Conservation (phyloP, 2,329 filamentous ascomycete genomes). For the Phialemonium atrogriseum region DNA sequence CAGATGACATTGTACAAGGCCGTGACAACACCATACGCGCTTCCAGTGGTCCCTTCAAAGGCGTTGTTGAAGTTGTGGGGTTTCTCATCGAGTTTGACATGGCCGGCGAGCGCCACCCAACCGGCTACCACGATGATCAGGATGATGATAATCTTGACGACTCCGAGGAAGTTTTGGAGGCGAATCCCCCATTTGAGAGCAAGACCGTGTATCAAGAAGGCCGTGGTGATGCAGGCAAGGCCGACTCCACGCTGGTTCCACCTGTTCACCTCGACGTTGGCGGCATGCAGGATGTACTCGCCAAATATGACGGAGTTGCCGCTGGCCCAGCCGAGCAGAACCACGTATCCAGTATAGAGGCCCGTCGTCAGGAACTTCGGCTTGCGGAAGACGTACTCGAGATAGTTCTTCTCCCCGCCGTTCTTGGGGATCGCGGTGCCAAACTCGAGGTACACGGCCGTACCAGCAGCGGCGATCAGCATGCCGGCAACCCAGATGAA, state of each 20-base stretch:
- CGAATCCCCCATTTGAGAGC: constrained; percentile 59
- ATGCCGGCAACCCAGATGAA: constrained; percentile 57
- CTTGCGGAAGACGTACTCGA: constrained; percentile 54
- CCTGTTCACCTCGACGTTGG: constrained; percentile 50
- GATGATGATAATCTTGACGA: constrained; percentile 58
- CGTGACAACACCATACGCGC: constrained; percentile 59
- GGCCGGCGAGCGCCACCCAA: constrained; percentile 53
- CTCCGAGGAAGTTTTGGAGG: constrained; percentile 57
- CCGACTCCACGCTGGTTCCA: constrained; percentile 63
- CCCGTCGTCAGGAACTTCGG: constrained; percentile 54
- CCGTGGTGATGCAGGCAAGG: constrained; percentile 56
- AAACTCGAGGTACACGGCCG: constrained; percentile 58
- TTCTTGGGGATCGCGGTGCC: constrained; percentile 57
- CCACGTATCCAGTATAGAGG: constrained; percentile 52
- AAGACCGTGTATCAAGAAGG: constrained; percentile 57
- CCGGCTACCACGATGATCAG: constrained; percentile 57
- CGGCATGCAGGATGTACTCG: constrained; percentile 61
- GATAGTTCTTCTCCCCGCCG: constrained; percentile 60
- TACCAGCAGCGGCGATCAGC: constrained; percentile 53
- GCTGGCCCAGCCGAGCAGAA: constrained; percentile 57
- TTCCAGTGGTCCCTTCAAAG: constrained; percentile 58
- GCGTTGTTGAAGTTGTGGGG: constrained; percentile 55
- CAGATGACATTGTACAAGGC: constrained; percentile 66
- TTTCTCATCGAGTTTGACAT: constrained; percentile 47
- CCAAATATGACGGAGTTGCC: constrained; percentile 63